Evolutionary conservation across 2,329 filamentous ascomycete genomes (phyloP).

Genomic region (Fusarium sp.): DNA sequence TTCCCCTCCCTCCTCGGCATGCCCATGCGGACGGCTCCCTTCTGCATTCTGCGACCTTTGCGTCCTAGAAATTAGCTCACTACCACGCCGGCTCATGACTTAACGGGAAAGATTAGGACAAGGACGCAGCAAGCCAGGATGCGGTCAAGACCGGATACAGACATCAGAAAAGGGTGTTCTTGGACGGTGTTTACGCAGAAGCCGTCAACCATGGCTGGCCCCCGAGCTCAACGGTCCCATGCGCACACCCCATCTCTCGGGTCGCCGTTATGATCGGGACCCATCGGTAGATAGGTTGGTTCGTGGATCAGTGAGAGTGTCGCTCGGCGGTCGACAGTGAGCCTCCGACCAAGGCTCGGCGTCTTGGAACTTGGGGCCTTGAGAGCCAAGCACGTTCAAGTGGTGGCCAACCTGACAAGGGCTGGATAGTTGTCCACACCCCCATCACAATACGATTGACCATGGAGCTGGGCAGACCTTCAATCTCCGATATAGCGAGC

Average conservation of each 20-base stretch:
- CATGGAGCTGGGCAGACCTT: neutral
- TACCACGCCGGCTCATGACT: slow-evolving; percentile 33
- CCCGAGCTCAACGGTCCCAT: too few relatives aligned
- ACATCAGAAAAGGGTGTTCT: slow-evolving; percentile 21
- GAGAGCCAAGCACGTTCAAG: slow-evolving; percentile 11
- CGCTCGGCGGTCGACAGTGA: neutral
- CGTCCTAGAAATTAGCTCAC: slow-evolving; percentile 10
- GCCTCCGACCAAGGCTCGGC: neutral
- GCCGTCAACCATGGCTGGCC: slow-evolving; percentile 14
- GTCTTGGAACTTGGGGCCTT: slow-evolving; percentile 1
- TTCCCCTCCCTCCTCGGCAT: slow-evolving; percentile 14
- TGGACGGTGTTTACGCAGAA: slow-evolving; percentile 2
- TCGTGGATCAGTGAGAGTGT: slow-evolving; percentile 21
- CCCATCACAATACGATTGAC: slow-evolving; percentile 4
- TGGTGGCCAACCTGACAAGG: neutral
- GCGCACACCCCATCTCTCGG: neutral
- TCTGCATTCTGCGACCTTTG: slow-evolving; percentile 33
- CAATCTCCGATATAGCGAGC: slow-evolving; percentile 9
- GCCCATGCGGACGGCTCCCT: slow-evolving; percentile 22
- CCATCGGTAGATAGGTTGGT: slow-evolving; percentile 26
- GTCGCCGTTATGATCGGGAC: slow-evolving; percentile 26
- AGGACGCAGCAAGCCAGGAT: slow-evolving; percentile 12
- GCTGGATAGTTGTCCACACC: slow-evolving; percentile 16
- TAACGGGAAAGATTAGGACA: slow-evolving; percentile 21
- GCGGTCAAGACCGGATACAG: slow-evolving; percentile 29